Evolutionary conservation across 441 rosid genomes (phyloP).

Genomic region (Rhodomyrtus psidioides): DNA sequence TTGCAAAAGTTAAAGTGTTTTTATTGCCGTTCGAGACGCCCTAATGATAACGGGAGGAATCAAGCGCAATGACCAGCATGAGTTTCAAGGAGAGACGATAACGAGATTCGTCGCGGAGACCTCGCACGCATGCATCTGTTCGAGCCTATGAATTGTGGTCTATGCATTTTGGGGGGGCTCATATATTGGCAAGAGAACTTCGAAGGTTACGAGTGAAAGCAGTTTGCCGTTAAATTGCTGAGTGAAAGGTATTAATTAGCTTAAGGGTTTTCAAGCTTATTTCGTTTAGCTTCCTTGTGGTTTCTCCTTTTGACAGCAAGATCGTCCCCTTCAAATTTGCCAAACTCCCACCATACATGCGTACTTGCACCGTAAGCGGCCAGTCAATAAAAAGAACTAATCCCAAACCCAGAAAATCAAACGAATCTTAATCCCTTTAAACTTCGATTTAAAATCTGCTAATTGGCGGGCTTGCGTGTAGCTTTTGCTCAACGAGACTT

Average conservation of each 20-base stretch:
- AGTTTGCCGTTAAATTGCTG: background rate
- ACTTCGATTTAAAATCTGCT: background rate
- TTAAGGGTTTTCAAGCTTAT: background rate
- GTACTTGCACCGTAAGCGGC: background rate
- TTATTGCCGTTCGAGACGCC: accelerated
- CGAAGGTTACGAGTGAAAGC: accelerated
- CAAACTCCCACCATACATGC: background rate
- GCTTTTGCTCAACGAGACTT: background rate
- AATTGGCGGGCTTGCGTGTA: background rate
- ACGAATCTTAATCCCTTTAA: background rate
- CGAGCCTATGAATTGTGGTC: background rate
- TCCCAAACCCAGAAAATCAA: background rate
- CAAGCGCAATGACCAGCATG: accelerated
- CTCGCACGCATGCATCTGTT: accelerated
- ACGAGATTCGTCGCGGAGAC: accelerated
- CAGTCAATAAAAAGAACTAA: background rate
- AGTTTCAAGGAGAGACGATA: accelerated
- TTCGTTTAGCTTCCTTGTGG: background rate
- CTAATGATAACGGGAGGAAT: accelerated
- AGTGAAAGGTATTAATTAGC: background rate
- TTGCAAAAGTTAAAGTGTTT: accelerated
- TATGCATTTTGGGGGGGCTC: accelerated
- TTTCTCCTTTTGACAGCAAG: background rate
- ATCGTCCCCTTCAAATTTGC: background rate
- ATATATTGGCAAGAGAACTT: background rate